Base-by-base conservation (phyloP, 345 rosid species). In the Camelina sativa region DNA sequence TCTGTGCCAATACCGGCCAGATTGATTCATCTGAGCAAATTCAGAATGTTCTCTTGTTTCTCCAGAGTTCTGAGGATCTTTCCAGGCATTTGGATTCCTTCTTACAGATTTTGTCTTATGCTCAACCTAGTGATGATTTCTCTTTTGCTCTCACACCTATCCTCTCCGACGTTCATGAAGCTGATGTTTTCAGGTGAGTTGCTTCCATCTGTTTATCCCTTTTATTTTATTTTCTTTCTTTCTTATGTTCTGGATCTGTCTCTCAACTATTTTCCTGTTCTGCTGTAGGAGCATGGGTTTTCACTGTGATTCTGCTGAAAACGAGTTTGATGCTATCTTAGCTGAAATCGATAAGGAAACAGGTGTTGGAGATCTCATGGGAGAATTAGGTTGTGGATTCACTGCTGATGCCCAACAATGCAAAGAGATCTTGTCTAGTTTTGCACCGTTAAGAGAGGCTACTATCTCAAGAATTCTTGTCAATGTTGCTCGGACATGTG, bases 381-480 rank as follows among this genome's bases (percentile, higher is more conserved):
- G 80, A 84, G 97, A 94, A 77, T 76, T 94, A 67, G 98, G 98
- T 66, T 91, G 84, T 81, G 97, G 92, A 48, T 85, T 93, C 87
- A 88, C 98, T 2, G 78, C 81, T 82, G 96, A 87, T 80, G 81
- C 71, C 60, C 38, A 80, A 44, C 95, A 83, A 30, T 94, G 97
- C 82, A 84, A 79, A 76, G 88, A 91, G 69, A 85, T 92, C 72
- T 81, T 94, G 65, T 84, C 98, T 72, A 84, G 74, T 52, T 90
- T 91, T 58, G 68, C 74, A 40, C 97, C 98, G 0, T 51, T 94
- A 80, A 84, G 80, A n/a, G 98, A 94, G 83, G 77, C 79, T 61
- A 85, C 89, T 11, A 76, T 94, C 55, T 75, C 98, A 17, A 90
- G 75, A 84, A 79, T 94, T 80, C 83, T 91, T 40, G 90, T 92